A percentile compares a stretch with the other conserved stretches of the same genome.
Conservation (phyloP, 306 rosid genomes). For the Dalbergia oliveri region DNA sequence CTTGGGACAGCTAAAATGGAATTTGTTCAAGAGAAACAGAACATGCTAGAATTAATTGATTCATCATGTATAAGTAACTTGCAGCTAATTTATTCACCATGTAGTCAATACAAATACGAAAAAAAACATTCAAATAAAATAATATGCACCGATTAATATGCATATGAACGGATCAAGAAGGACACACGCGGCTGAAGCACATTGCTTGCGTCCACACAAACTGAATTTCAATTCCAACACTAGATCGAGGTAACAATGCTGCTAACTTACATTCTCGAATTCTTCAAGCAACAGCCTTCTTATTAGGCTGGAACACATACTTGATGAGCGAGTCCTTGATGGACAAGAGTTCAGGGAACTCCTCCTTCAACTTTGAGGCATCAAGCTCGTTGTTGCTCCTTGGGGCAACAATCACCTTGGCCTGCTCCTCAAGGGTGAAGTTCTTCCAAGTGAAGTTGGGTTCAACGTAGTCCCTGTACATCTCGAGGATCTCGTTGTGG, state of each 20-base stretch:
- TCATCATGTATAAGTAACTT: conserved; percentile 23
- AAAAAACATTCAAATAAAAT: conserved; percentile 43
- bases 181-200: conserved; percentile 31
- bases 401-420: conserved; percentile 87
- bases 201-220: conserved; percentile 25
- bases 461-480: conserved; percentile 76
- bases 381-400: conserved; percentile 92
- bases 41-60: background rate
- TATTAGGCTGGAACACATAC: conserved; percentile 78
- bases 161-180: conserved; percentile 20
- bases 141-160: no score
- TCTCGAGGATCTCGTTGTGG: conserved; percentile 87
- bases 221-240: conserved; percentile 39
- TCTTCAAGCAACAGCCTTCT: conserved; percentile 56
- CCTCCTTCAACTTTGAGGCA: conserved; percentile 65
- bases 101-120: conserved; percentile 33
- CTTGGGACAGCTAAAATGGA: no score
- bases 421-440: conserved; percentile 89
- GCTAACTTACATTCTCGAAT: conserved; percentile 29
- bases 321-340: conserved; percentile 88
- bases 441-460: conserved; percentile 79
- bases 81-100: conserved; percentile 54
- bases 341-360: conserved; percentile 80
- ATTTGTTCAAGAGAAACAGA: background rate
- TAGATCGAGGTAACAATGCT: conserved; percentile 9